Conservation (phyloP, 1,284 basidiomycete genomes). For the Trametes sp. region DNA sequence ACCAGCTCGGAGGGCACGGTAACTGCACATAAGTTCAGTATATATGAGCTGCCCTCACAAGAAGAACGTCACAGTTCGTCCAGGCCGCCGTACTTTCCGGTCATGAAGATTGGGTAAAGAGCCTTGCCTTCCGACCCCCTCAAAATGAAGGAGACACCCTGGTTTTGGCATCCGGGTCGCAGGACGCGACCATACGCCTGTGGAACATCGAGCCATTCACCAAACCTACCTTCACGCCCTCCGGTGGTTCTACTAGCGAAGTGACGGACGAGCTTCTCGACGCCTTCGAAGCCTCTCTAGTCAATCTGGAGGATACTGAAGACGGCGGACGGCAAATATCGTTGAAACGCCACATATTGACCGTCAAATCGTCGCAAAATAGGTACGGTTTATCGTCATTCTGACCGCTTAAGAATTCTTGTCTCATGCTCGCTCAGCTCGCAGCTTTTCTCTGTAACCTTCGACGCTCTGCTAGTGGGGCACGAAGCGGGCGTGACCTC, state of each 20-base stretch:
- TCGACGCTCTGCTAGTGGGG: constrained; percentile 91
- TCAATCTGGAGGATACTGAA: constrained; percentile 65
- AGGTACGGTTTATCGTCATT: constrained; percentile 58
- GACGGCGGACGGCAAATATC: constrained; percentile 85
- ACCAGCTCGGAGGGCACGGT: constrained; percentile 68
- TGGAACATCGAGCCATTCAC: constrained; percentile 76
- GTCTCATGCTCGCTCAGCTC: constrained; percentile 46
- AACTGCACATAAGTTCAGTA: neutral
- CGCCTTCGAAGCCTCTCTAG: constrained; percentile 85
- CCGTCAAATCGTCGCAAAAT: constrained; percentile 59
- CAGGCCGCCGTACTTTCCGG: constrained; percentile 73
- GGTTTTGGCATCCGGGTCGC: constrained; percentile 88
- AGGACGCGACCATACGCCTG: constrained; percentile 90
- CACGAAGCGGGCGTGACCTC: constrained; percentile 94
- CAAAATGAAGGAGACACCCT: constrained; percentile 47
- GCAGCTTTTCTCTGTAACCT: constrained; percentile 78
- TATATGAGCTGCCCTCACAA: neutral
- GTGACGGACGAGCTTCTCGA: constrained; percentile 81
- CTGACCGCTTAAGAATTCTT: constrained; percentile 3
- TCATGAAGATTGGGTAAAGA: constrained; percentile 94
- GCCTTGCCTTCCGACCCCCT: constrained; percentile 69
- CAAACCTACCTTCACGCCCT: constrained; percentile 33
- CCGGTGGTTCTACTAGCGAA: constrained; percentile 35
- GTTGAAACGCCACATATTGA: constrained; percentile 80
- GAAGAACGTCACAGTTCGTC: constrained; percentile 55